A percentile compares a stretch with the other conserved stretches of the same genome.
These are phyloP conservation scores for Tetracladium marchalianum DNA, from an alignment of 495 filamentous ascomycete genomes.

Conservation along the genomic window DNA sequence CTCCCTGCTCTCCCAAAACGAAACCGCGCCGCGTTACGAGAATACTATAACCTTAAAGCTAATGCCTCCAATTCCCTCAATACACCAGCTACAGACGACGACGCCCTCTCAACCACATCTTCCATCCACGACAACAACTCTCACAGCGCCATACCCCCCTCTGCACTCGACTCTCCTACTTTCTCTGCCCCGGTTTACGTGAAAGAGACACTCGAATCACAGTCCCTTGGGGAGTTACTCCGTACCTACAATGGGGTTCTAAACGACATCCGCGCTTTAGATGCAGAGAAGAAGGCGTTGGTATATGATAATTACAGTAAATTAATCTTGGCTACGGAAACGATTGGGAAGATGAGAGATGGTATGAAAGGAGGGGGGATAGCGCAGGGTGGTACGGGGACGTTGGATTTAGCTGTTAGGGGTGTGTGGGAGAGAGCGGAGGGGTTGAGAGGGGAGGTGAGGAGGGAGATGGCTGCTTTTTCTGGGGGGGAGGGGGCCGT, in stretches of 20 bases:
- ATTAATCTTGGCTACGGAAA: conserved; percentile 88
- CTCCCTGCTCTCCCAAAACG: conserved; percentile 34
- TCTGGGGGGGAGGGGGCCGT: conserved; percentile 23
- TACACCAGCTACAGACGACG: conserved; percentile 24
- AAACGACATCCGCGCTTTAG: conserved; percentile 73
- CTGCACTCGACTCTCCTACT: conserved; percentile 44
- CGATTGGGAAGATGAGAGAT: conserved; percentile 74
- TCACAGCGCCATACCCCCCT: conserved; percentile 24
- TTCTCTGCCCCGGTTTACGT: conserved; percentile 54
- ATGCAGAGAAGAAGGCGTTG: conserved; percentile 90
- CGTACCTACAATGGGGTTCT: conserved; percentile 54
- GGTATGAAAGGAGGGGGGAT: conserved; percentile 70
- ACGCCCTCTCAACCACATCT: conserved; percentile 3
- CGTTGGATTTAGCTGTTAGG: conserved; percentile 64
- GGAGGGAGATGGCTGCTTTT: conserved; percentile 28
- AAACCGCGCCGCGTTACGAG: conserved; percentile 72
- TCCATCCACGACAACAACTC: conserved; percentile 14
- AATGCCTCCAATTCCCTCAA: conserved; percentile 5
- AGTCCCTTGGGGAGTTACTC: conserved; percentile 55
- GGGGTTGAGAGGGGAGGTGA: conserved; percentile 46
- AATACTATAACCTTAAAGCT: conserved; percentile 83
- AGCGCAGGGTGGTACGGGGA: conserved; percentile 35
- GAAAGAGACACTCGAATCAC: conserved; percentile 49
- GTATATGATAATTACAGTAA: conserved; percentile 99
- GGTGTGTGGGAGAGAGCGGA: conserved; percentile 74